phyloP scores from a whole-genome alignment of 139 green algal genomes.

The Micractinium conductrix region DNA sequence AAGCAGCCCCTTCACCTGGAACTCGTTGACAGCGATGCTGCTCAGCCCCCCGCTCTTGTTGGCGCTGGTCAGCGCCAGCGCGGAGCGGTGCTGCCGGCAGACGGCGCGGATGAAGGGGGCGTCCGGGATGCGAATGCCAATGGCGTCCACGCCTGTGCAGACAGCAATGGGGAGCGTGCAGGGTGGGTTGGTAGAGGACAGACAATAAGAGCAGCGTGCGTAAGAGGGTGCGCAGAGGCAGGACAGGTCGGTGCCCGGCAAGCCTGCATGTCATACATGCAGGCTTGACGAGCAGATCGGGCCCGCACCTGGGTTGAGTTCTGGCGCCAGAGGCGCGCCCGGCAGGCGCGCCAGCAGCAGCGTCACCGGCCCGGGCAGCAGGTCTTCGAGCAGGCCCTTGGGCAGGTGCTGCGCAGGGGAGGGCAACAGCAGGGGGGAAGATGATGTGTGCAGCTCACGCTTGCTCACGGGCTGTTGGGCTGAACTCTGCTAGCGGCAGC shows the following conservation, averaged over 20 bases:
- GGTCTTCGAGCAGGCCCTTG: slow-evolving; percentile 56
- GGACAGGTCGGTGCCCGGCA: no score
- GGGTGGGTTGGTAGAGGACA: no score
- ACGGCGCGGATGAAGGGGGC: slow-evolving; percentile 64
- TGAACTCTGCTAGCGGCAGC: no score
- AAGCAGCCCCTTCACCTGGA: slow-evolving; percentile 34
- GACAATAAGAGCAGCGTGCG: no score
- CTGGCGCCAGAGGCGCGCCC: slow-evolving; percentile 50
- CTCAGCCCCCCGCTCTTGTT: slow-evolving; percentile 66
- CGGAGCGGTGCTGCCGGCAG: slow-evolving; percentile 38
- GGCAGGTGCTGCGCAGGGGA: slow-evolving; percentile 44
- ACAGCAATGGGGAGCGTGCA: no score
- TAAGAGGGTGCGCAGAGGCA: no score
- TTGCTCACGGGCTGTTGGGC: no score
- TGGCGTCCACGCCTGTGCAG: slow-evolving; percentile 34
- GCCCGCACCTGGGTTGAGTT: slow-evolving; percentile 67
- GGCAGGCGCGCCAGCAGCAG: slow-evolving; percentile 60
- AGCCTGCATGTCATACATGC: no score
- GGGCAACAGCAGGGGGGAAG: not conserved
- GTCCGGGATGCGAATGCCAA: slow-evolving; percentile 72
- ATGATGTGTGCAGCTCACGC: not conserved
- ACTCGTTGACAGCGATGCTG: slow-evolving; percentile 56
- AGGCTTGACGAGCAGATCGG: no score
- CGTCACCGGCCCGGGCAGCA: slow-evolving; percentile 81
- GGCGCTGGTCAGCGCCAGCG: slow-evolving; percentile 75